A percentile compares a stretch with the other conserved stretches of the same genome.
These are phyloP conservation scores for Omphalotus olearius DNA, from an alignment of 1,284 basidiomycete genomes.

Conservation along the genomic window DNA sequence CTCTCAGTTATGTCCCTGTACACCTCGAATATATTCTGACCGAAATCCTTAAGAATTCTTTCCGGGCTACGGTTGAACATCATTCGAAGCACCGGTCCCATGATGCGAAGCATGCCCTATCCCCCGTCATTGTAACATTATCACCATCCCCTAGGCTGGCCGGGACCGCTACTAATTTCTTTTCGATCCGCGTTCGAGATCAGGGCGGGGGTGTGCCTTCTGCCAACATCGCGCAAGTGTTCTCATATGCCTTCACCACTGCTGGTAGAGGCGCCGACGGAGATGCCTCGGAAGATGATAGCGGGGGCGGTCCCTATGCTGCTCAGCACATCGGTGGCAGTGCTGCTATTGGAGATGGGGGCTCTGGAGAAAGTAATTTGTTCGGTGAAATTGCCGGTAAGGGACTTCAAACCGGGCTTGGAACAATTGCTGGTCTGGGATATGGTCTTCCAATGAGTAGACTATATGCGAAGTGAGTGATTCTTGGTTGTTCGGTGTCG, in stretches of 20 bases:
- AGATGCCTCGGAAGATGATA: conserved; percentile 30
- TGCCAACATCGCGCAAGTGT: conserved; percentile 72
- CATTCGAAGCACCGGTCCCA: conserved; percentile 44
- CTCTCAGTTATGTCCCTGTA: conserved; percentile 74
- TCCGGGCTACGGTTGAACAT: conserved; percentile 84
- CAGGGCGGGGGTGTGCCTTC: conserved; percentile 83
- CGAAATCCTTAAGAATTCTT: conserved; percentile 86
- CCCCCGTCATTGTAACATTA: conserved; percentile 72
- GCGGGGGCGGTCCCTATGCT: conserved; percentile 64
- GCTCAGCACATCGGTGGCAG: conserved; percentile 68
- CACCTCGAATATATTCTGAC: conserved; percentile 89
- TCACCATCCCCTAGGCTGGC: conserved; percentile 46
- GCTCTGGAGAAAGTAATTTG: conserved; percentile 49
- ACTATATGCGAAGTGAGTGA: conserved; percentile 65
- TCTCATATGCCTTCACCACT: conserved; percentile 90
- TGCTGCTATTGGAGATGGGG: conserved; percentile 54
- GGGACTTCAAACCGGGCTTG: conserved; percentile 66
- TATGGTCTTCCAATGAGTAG: conserved; percentile 85
- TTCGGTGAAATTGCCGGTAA: conserved; percentile 76
- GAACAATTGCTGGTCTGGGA: conserved; percentile 79
- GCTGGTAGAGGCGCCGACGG: conserved; percentile 46
- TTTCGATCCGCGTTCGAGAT: conserved; percentile 80
- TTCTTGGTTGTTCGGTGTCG: not conserved
- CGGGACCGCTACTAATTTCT: conserved; percentile 36
- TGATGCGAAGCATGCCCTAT: conserved; percentile 36